phyloP scores from a whole-genome alignment of 768 basidiomycete genomes.

The Serendipita sp. region DNA sequence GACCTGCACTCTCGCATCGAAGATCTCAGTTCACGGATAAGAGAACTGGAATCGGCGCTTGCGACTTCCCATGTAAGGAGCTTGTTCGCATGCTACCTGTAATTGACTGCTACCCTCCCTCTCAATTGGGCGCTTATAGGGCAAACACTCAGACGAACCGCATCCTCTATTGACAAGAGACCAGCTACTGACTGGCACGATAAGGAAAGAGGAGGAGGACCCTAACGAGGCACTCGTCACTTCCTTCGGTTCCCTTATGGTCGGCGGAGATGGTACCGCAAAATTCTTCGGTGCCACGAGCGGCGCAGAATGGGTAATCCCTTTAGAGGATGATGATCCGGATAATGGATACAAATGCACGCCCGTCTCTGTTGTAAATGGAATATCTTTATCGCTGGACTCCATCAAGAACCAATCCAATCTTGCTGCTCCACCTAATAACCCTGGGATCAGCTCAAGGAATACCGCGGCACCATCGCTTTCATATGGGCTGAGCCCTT shows the following conservation, averaged over 20 bases:
- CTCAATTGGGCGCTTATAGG: neutral
- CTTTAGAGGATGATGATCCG: neutral
- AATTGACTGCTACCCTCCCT: too few species aligned
- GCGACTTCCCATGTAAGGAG: neutral
- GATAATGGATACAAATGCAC: neutral
- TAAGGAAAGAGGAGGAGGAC: constrained; percentile 1
- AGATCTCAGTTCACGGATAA: constrained; percentile 34
- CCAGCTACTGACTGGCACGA: neutral
- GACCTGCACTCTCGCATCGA: constrained; percentile 55
- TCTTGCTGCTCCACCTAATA: neutral
- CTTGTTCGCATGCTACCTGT: neutral
- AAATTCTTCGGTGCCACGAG: neutral
- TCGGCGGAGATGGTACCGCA: neutral
- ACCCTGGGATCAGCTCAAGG: neutral
- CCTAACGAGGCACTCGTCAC: neutral
- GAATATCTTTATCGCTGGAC: neutral
- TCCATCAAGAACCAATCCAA: neutral
- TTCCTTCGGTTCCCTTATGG: neutral
- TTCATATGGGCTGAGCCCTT: neutral
- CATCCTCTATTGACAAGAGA: neutral
- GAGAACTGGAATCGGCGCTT: constrained; percentile 44
- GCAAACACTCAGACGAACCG: neutral
- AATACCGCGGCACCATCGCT: neutral
- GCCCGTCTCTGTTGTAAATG: neutral
- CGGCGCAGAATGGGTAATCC: constrained; percentile 2